Evolutionary conservation across 768 basidiomycete species (phyloP), one percentile per base, ranked within the genome.

Genomic region (Leccinum olivaceopallidum): DNA sequence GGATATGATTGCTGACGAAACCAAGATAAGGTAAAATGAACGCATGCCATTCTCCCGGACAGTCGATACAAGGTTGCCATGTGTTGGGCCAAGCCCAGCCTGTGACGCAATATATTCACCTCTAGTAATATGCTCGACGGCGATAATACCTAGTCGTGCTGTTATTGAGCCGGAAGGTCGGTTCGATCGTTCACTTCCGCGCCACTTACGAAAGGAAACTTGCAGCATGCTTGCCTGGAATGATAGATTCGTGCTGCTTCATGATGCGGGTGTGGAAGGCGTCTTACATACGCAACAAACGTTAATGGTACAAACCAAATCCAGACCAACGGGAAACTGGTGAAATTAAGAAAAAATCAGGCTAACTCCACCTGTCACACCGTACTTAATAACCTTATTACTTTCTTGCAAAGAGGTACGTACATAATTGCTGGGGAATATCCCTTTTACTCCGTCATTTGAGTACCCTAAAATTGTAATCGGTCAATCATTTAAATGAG

Each of bases 371-470:
- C 85, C 85, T 85, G 69, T 53, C 58, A 47, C 52, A 55, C 42
- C 61, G 62, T 56, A 62, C 53, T 69, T 65, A 71, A 64, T 60
- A 63, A 70, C 63, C 60, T 60, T 64, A 57, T 57, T 47, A 57
- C 60, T 55, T 60, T 36, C 58, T 60, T 37, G 55, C 51, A 65
- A 57, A 56, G 52, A 37, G 34, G 56, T 53, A 81, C 90, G 74
- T 75, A 93, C 92, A 80, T 93, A 93, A 76, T 91, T 92, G 74
- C 88, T 91, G 28, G 92, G 92, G 77, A 94, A 94, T 67, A 93
- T 91, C 6, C 91, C 91, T 73, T 84, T 90, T 71, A 72, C 77
- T 57, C 90, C 87, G 58, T 74, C 71, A 55, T 77, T 73, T 64
- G 86, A 82, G 63, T 84, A 77, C 58, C 90, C 90, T 91, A 71